These are phyloP conservation scores for Friedmanniomyces endolithicus DNA, from an alignment of 495 filamentous ascomycete species.

Conservation along the genomic window DNA sequence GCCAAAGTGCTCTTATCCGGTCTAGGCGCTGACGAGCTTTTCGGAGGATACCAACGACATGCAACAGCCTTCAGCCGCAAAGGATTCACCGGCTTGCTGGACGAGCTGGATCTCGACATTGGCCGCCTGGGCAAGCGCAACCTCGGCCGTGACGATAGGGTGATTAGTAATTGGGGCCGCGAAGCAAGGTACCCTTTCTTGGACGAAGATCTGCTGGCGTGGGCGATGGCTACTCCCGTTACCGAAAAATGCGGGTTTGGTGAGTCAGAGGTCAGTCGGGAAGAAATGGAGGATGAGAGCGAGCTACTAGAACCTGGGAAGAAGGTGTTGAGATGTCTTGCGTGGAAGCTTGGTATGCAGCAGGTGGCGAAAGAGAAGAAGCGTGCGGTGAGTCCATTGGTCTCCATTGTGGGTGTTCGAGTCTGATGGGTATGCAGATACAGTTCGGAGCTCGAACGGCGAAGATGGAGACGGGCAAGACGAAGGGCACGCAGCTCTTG, in stretches of 20 bases:
- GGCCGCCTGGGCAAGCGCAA: constrained; percentile 81
- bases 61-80: constrained; percentile 55
- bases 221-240: constrained; percentile 60
- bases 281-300: neutral
- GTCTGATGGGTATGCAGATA: constrained; percentile 17
- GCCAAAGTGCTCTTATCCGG: constrained; percentile 83
- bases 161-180: constrained; percentile 78
- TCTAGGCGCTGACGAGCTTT: constrained; percentile 90
- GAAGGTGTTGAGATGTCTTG: constrained; percentile 65
- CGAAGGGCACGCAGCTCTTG: constrained; percentile 28
- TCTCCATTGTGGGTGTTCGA: neutral
- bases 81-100: constrained; percentile 58
- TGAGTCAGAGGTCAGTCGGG: neutral
- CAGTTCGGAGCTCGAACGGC: constrained; percentile 35
- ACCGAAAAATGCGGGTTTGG: constrained; percentile 81
- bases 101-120: constrained; percentile 80
- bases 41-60: constrained; percentile 85
- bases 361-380: constrained; percentile 75
- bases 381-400: constrained; percentile 47
- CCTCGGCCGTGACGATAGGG: constrained; percentile 83
- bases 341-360: constrained; percentile 57
- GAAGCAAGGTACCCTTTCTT: constrained; percentile 88
- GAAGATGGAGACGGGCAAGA: constrained; percentile 33
- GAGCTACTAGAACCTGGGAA: constrained; percentile 59
- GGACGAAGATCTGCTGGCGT: constrained; percentile 72